Conservation (phyloP, 2,329 filamentous ascomycete species). For the Fusarium bulbicola region DNA sequence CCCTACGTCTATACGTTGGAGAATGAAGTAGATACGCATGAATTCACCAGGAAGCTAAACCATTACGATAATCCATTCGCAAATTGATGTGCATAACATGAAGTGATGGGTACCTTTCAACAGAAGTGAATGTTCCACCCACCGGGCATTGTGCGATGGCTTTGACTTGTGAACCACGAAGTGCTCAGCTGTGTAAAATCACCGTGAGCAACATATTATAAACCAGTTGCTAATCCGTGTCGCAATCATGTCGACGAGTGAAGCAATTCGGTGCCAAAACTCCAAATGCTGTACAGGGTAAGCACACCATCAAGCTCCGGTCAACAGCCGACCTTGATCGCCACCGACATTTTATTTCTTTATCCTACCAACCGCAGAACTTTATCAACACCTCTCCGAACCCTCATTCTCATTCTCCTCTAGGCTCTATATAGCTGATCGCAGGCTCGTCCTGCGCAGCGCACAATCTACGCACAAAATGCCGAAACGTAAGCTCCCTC, state of each 20-base stretch:
- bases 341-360: constrained; percentile 39
- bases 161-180: background rate
- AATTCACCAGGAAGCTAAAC: background rate
- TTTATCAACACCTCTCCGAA: background rate
- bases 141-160: too few species aligned
- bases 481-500: constrained; percentile 40
- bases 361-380: background rate
- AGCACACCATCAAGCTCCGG: constrained; percentile 1
- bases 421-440: background rate
- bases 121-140: fast-evolving
- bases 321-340: constrained; percentile 22
- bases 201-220: fast-evolving
- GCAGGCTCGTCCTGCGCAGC: constrained; percentile 25
- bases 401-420: background rate
- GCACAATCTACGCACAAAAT: constrained; percentile 17
- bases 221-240: background rate
- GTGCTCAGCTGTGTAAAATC: too few species aligned
- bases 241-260: background rate
- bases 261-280: too few species aligned
- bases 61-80: background rate
- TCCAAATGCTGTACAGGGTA: constrained; percentile 30
- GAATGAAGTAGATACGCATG: constrained; percentile 2
- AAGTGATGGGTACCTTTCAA: background rate
- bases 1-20: constrained; percentile 21
- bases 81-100: background rate